Base-by-base conservation (phyloP, 345 rosid genomes). In the Hirschfeldia incana region DNA sequence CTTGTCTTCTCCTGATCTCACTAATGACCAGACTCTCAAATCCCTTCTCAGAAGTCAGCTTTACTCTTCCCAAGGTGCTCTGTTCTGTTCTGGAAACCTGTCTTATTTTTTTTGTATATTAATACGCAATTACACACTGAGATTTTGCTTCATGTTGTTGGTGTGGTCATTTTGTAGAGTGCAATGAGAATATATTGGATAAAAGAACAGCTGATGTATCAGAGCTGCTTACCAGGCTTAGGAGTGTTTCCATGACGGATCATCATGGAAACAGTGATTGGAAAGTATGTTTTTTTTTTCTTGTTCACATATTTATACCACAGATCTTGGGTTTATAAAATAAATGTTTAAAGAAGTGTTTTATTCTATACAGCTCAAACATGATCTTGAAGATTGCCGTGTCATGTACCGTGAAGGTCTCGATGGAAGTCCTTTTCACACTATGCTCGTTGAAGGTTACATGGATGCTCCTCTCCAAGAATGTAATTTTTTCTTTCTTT, bases 391-490 rank as follows among this genome's bases (percentile, higher is more conserved):
- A 85, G 98, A 92, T 76, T 89, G 83, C 39, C 91, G 97, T 42
- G 97, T 96, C 57, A 93, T 96, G 99, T 92, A 93, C 78, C 92
- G 91, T 59, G 97, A 89, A 87, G 99, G 99, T 67, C 90, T 90
- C 4, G 80, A 88, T 28, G 98, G 97, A 39, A 87, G 89, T 83
- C 97, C 97, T 11, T 86, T 88, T 84, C 97, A 96, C 53, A 86
- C 92, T 0, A 76, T 96, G 79, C 99, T 96, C 29, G 98, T 87
- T 65, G 99, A 96, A 87, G 99, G 99, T 84, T 96, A 88, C 82
- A 84, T 93, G 17, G 97, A 96, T 63, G 99, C 91, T 7, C 89
- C 97, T 26, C 7, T 93, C 2, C 90, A 93, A 79, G 75, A 80
- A 67, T 91, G 99, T 93, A 87, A 83, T n/a, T 21, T 10, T 49